These are phyloP conservation scores for Monosporascus sp. DNA, from an alignment of 2,329 filamentous ascomycete species.

Conservation along the genomic window DNA sequence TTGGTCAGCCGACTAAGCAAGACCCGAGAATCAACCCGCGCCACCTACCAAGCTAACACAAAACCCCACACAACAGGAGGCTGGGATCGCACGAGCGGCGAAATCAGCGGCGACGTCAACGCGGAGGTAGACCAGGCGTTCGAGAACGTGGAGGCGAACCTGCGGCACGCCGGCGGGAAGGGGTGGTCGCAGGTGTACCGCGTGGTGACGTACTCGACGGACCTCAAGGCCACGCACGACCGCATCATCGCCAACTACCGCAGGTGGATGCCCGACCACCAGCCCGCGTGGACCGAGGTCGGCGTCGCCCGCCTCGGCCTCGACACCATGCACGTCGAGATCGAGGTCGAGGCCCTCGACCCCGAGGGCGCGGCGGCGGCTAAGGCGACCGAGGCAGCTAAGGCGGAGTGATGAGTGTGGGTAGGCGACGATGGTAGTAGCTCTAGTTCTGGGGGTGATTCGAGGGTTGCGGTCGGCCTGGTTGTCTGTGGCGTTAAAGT, in stretches of 20 bases:
- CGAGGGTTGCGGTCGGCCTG: no score
- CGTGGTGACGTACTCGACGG: slow-evolving; percentile 41
- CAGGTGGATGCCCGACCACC: slow-evolving; percentile 47
- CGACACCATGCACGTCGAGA: slow-evolving; percentile 52
- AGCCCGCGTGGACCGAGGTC: slow-evolving; percentile 50
- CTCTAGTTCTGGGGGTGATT: no score
- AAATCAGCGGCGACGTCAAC: slow-evolving; percentile 31
- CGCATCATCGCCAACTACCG: slow-evolving; percentile 43
- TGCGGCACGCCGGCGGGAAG: slow-evolving; percentile 49
- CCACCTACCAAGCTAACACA: neutral
- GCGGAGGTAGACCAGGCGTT: slow-evolving; percentile 50
- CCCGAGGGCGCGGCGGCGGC: slow-evolving; percentile 11
- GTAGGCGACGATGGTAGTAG: no score
- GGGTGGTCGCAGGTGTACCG: slow-evolving; percentile 52
- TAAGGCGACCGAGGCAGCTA: neutral
- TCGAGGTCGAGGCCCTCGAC: slow-evolving; percentile 50
- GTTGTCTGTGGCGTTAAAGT: no score
- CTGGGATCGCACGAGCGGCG: slow-evolving; percentile 24
- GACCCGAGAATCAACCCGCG: neutral
- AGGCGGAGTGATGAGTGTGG: neutral
- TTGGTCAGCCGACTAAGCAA: no score
- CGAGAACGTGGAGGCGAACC: slow-evolving; percentile 46
- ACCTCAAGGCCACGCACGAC: slow-evolving; percentile 29
- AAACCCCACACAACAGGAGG: slow-evolving; percentile 19
- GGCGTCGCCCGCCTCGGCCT: slow-evolving; percentile 43